Evolutionary conservation across 176 grass and related monocot species (phyloP), one percentile per base, ranked within the genome.

Genomic region (Eleusine indica): DNA sequence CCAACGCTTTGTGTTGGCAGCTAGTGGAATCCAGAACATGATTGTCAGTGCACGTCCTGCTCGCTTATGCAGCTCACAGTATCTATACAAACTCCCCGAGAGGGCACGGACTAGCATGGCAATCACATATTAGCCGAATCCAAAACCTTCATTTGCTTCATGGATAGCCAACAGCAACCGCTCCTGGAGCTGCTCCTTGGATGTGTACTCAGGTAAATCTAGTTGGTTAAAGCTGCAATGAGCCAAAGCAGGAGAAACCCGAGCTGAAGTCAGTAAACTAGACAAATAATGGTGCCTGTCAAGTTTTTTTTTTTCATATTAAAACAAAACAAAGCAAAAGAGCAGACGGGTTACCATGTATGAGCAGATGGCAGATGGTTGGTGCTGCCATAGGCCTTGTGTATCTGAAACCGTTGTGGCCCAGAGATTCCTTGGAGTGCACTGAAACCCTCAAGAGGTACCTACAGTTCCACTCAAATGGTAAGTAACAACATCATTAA

Each of bases 381-480:
- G 40, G 94, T 90, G 83, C 87, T 99, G 51, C 97, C 97, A 7
- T 99, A 99, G 14, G 97, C 97, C 88, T 99, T 99, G 86, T 99
- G 97, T 81, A 99, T 91, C 93, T 99, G 97, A 83, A 94, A 94
- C 75, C 87, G 86, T 64, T 99, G 97, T 47, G 89, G 85, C 25
- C 97, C 97, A 54, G 97, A 99, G 30, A 99, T 99, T 58, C 96
- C 96, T 76, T 99, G 96, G 21, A 99, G 91, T 44, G 93, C 96
- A 87, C 89, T 94, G 58, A 99, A 99, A 70, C 96, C 96, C 82
- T 99, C 96, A 66, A 99, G 77, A 14, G 96, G 96, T 21, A 99
- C 96, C 96, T 99, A 86, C 28, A 10, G n/a, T 68, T 38, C 35
- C 74, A 76, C 29, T 66, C 40, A 82, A 82, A 69, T 75, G n/a